These are phyloP conservation scores for Prunus dulcis DNA, from an alignment of 306 rosid genomes.

Conservation along the genomic window DNA sequence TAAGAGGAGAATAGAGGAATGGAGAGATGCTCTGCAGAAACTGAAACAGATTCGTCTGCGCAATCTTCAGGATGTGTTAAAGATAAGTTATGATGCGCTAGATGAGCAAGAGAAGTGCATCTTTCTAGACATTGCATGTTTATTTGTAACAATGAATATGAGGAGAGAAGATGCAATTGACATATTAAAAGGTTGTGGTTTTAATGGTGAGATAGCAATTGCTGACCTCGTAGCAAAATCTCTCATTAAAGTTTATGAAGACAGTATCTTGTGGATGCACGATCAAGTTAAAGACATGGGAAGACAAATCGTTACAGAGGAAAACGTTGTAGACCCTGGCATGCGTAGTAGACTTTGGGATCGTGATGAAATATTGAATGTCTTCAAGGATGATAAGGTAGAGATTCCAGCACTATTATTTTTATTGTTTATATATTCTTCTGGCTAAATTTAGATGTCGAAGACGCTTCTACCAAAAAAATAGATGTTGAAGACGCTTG, in stretches of 20 bases:
- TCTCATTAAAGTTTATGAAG: slow-evolving; percentile 44
- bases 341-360: slow-evolving; percentile 65
- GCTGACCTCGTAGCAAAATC: slow-evolving; percentile 37
- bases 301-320: slow-evolving; percentile 47
- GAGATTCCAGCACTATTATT: background rate
- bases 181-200: slow-evolving; percentile 56
- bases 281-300: slow-evolving; percentile 76
- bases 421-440: background rate
- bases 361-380: slow-evolving; percentile 40
- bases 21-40: slow-evolving; percentile 45
- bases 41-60: slow-evolving; percentile 34
- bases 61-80: slow-evolving; percentile 55
- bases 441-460: background rate
- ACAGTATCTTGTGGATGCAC: slow-evolving; percentile 51
- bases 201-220: slow-evolving; percentile 42
- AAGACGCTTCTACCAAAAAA: too few species aligned
- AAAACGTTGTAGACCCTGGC: slow-evolving; percentile 31
- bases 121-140: slow-evolving; percentile 65
- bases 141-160: slow-evolving; percentile 42
- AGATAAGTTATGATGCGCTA: slow-evolving; percentile 47
- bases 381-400: slow-evolving; percentile 44
- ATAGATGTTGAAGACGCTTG: background rate
- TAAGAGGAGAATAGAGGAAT: slow-evolving; percentile 41
- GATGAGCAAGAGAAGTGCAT: slow-evolving; percentile 44
- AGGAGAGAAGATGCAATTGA: slow-evolving; percentile 45